These are phyloP conservation scores for Rhizopogon roseolus DNA, from an alignment of 768 basidiomycete genomes.

Conservation along the genomic window DNA sequence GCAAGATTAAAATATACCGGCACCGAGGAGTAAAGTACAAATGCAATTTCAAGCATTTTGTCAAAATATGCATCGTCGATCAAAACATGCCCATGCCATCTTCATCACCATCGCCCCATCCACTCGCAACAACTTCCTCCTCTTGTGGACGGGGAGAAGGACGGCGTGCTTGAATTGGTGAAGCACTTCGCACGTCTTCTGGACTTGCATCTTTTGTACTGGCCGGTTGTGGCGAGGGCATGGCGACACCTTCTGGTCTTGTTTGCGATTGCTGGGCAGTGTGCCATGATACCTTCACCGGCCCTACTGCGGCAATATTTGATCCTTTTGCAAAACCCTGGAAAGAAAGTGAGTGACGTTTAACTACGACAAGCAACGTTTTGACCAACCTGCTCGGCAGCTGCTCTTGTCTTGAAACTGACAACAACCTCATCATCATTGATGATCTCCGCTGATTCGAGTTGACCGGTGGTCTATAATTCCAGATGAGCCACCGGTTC, in stretches of 20 bases:
- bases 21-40: neutral
- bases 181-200: slow-evolving; percentile 21
- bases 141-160: slow-evolving; percentile 39
- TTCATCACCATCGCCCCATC: slow-evolving; percentile 67
- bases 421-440: slow-evolving; percentile 62
- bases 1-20: slow-evolving; percentile 1
- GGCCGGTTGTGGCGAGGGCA: slow-evolving; percentile 15
- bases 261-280: slow-evolving; percentile 27
- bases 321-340: slow-evolving; percentile 72
- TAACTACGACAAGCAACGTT: slow-evolving; percentile 1
- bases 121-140: slow-evolving; percentile 60
- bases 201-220: slow-evolving; percentile 14
- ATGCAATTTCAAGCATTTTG: neutral
- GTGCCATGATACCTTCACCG: slow-evolving; percentile 67
- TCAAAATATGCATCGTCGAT: neutral
- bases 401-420: slow-evolving; percentile 63
- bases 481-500: slow-evolving; percentile 5
- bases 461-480: slow-evolving; percentile 57
- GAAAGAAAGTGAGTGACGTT: slow-evolving; percentile 8
- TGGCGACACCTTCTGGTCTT: slow-evolving; percentile 14
- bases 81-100: slow-evolving; percentile 57
- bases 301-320: slow-evolving; percentile 60
- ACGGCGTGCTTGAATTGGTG: slow-evolving; percentile 9
- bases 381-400: slow-evolving; percentile 69
- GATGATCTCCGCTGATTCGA: slow-evolving; percentile 56